Conservation (phyloP, 1,139 yeast species). For the Kodamaea arcana region DNA sequence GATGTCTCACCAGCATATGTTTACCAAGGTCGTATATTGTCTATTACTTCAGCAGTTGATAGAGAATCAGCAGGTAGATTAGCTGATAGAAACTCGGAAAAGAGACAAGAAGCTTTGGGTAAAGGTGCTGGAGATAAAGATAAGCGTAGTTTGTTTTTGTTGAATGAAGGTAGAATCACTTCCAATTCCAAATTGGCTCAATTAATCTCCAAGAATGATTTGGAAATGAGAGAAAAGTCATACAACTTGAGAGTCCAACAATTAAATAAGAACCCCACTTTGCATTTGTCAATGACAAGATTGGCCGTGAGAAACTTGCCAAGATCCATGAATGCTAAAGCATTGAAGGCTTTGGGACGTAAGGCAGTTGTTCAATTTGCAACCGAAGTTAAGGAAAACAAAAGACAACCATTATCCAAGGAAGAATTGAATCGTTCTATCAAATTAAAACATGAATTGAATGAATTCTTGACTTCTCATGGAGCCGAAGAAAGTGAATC, state of each 20-base stretch:
- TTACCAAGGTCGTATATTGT: conserved; percentile 85
- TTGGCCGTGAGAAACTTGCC: conserved; percentile 92
- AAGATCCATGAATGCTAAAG: conserved; percentile 82
- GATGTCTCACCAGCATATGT: conserved; percentile 88
- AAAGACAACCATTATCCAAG: conserved; percentile 81
- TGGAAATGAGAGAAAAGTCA: conserved; percentile 86
- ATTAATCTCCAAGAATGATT: conserved; percentile 62
- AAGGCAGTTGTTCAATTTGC: conserved; percentile 95
- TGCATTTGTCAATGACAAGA: conserved; percentile 89
- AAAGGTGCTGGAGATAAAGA: conserved; percentile 78
- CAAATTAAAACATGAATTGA: conserved; percentile 49
- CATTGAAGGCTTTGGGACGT: conserved; percentile 87
- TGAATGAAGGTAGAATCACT: conserved; percentile 92
- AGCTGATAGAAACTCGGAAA: conserved; percentile 67
- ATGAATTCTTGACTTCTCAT: conserved; percentile 21
- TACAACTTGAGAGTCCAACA: conserved; percentile 85
- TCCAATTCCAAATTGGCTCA: conserved; percentile 76
- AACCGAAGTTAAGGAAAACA: conserved; percentile 72
- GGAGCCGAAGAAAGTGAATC: conserved; percentile 40
- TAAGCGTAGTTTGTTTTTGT: conserved; percentile 74
- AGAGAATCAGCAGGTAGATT: conserved; percentile 78
- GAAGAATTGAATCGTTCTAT: conserved; percentile 85
- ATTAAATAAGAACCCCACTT: conserved; percentile 81
- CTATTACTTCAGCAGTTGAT: conserved; percentile 80
- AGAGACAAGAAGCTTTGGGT: conserved; percentile 74